Conservation (phyloP, 1,139 yeast species). For the Pichia inconspicua region DNA sequence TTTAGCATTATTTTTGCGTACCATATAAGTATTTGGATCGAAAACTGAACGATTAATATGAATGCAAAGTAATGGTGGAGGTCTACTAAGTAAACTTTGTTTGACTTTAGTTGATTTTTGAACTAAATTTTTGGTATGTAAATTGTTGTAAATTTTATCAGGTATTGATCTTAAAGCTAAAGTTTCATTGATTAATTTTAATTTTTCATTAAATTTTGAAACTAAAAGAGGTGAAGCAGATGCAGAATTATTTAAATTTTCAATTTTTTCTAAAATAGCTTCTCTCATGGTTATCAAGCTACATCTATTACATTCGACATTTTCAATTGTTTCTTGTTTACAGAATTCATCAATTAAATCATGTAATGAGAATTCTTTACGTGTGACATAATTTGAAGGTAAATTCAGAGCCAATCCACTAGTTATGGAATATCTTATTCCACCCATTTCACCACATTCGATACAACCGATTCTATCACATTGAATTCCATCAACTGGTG, state of each 20-base stretch:
- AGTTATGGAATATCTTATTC: conserved; percentile 72
- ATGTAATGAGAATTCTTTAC: conserved; percentile 39
- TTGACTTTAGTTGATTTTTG: conserved; percentile 74
- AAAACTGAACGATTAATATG: conserved; percentile 90
- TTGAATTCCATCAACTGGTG: conserved; percentile 85
- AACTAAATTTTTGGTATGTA: conserved; percentile 70
- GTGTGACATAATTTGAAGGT: conserved; percentile 34
- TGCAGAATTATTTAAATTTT: conserved; percentile 22
- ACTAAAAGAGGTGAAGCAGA: conserved; percentile 28
- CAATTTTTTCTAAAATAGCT: conserved; percentile 40
- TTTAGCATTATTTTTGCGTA: conserved; percentile 74
- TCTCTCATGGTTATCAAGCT: conserved; percentile 57
- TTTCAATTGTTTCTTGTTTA: conserved; percentile 77
- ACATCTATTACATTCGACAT: conserved; percentile 89
- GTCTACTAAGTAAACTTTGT: conserved; percentile 71
- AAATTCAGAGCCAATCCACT: conserved; percentile 77
- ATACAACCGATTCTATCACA: conserved; percentile 87
- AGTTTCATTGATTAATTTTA: conserved; percentile 49
- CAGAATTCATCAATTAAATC: conserved; percentile 66
- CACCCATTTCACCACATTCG: conserved; percentile 88
- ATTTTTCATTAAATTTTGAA: conserved; percentile 42
- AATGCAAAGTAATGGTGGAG: conserved; percentile 75
- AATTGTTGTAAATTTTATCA: conserved; percentile 67
- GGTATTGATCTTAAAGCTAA: conserved; percentile 60
- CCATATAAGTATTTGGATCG: conserved; percentile 77